Percentiles rank a stretch among this genome's conserved stretches.
phyloP scores from a whole-genome alignment of 306 rosid genomes.

The Cucumis hystrix region DNA sequence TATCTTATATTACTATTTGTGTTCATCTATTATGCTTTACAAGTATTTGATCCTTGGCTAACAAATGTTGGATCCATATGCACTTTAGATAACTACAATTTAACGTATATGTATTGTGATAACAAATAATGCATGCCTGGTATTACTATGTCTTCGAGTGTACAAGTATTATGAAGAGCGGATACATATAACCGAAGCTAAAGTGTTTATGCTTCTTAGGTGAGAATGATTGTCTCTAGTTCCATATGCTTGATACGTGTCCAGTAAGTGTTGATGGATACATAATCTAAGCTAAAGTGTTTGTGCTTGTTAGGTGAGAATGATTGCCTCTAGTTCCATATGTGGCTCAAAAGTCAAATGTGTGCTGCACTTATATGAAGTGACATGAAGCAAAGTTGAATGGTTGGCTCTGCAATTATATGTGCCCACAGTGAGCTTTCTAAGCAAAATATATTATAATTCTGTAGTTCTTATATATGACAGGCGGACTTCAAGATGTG shows the following conservation, averaged over 20 bases:
- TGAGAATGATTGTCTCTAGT: background rate
- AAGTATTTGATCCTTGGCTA: background rate
- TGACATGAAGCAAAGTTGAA: background rate
- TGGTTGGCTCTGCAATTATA: background rate
- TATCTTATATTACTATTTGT: background rate
- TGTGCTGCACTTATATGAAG: constrained; percentile 1
- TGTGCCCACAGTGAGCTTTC: background rate
- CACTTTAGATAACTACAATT: background rate
- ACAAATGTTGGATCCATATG: background rate
- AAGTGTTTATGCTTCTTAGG: background rate
- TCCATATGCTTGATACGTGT: background rate
- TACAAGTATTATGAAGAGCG: background rate
- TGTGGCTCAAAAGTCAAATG: background rate
- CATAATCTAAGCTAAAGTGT: background rate
- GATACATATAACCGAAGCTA: background rate
- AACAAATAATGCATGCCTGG: background rate
- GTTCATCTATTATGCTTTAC: background rate
- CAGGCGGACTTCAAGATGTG: background rate
- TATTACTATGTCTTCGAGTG: background rate
- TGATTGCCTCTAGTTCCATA: background rate
- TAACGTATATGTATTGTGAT: background rate
- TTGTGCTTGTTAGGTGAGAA: background rate
- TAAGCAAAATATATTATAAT: background rate
- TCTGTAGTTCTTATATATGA: background rate
- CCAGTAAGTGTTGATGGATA: background rate